Conservation (phyloP, 2,329 filamentous ascomycete species). For the Colletotrichum gigasporum region DNA sequence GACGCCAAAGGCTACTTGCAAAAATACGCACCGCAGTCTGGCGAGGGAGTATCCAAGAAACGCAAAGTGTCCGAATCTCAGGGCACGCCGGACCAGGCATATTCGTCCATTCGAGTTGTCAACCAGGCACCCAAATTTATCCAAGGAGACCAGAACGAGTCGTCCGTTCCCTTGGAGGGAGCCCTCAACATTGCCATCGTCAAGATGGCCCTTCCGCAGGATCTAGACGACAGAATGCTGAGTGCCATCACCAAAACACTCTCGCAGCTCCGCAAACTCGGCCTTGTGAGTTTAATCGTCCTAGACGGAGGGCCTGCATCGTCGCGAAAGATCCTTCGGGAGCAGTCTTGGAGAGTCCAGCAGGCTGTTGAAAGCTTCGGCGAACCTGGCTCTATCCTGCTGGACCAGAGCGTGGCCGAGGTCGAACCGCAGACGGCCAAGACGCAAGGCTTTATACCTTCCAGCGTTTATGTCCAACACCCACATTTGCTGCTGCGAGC, state of each 20-base stretch:
- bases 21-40: constrained; percentile 67
- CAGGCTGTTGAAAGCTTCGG: constrained; percentile 77
- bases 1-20: constrained; percentile 93
- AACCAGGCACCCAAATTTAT: constrained; percentile 46
- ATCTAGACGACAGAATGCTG: constrained; percentile 74
- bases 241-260: constrained; percentile 84
- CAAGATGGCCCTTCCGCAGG: constrained; percentile 80
- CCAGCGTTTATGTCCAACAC: constrained; percentile 23
- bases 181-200: constrained; percentile 78
- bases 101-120: constrained; percentile 40
- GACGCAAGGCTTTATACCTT: constrained; percentile 28
- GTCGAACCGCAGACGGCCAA: constrained; percentile 2
- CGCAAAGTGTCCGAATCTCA: not conserved
- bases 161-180: constrained; percentile 38
- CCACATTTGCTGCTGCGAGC: constrained; percentile 40
- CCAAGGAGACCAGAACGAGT: constrained; percentile 39
- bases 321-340: constrained; percentile 52
- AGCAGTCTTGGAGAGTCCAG: constrained; percentile 79
- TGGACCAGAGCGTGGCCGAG: constrained; percentile 44
- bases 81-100: constrained; percentile 11
- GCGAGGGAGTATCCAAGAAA: constrained; percentile 10
- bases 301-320: constrained; percentile 72
- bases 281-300: constrained; percentile 83
- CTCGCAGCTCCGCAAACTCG: constrained; percentile 82
- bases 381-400: constrained; percentile 72